phyloP scores from a whole-genome alignment of 2,329 filamentous ascomycete species.

The Neophaeococcomyces aloes region DNA sequence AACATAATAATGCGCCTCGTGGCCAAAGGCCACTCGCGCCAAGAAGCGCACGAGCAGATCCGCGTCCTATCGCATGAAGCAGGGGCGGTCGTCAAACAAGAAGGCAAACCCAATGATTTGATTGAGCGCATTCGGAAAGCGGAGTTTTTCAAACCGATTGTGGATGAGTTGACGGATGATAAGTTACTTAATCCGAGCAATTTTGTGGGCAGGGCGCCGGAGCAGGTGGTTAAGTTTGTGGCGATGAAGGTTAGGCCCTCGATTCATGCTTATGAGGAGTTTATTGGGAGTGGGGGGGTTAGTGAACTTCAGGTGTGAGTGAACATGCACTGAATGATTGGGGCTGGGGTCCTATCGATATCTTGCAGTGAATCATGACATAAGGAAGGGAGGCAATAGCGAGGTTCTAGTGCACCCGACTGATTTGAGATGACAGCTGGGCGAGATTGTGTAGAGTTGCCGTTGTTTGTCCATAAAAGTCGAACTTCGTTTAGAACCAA shows the following conservation, averaged over 20 bases:
- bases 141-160: conserved; percentile 63
- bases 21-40: conserved; percentile 58
- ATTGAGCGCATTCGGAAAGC: conserved; percentile 63
- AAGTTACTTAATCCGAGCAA: conserved; percentile 53
- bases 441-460: too few relatives aligned
- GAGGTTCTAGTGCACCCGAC: too few relatives aligned
- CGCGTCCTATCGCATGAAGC: conserved; percentile 72
- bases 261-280: conserved; percentile 37
- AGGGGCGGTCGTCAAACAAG: conserved; percentile 56
- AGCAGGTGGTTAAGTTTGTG: conserved; percentile 46
- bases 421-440: too few relatives aligned
- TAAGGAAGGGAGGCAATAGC: too few relatives aligned
- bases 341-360: too few relatives aligned
- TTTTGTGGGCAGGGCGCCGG: conserved; percentile 46
- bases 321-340: too few relatives aligned
- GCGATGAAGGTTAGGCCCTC: conserved; percentile 40
- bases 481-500: too few relatives aligned
- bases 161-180: conserved; percentile 52
- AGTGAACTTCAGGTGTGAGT: conserved; percentile 33
- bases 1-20: conserved; percentile 69
- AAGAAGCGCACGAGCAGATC: conserved; percentile 81
- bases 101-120: conserved; percentile 69
- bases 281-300: conserved; percentile 28
- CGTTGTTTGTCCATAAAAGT: too few relatives aligned
- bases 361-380: too few relatives aligned